phyloP scores from a whole-genome alignment of 2,329 filamentous ascomycete genomes.

The Aspergillus uvarum region DNA sequence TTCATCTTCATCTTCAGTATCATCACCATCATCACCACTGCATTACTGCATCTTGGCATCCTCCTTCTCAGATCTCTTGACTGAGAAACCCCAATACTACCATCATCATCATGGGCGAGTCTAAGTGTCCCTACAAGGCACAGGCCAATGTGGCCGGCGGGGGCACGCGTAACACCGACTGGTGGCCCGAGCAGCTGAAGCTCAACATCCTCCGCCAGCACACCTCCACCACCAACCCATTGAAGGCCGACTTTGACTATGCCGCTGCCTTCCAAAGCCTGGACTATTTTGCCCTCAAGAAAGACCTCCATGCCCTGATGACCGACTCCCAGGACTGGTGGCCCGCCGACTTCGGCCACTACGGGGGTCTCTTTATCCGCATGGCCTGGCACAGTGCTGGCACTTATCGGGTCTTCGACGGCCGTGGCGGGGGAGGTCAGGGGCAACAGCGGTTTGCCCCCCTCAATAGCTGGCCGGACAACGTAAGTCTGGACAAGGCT shows the following conservation, averaged over 20 bases:
- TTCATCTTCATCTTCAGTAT: no score
- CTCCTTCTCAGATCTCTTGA: no score
- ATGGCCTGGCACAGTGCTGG: conserved; percentile 81
- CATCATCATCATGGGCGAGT: not conserved
- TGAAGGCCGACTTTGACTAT: conserved; percentile 69
- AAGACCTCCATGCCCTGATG: conserved; percentile 69
- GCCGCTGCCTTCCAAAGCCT: conserved; percentile 69
- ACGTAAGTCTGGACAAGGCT: conserved; percentile 75
- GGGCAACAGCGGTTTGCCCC: conserved; percentile 79
- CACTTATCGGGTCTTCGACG: conserved; percentile 73
- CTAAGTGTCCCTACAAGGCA: conserved; percentile 4
- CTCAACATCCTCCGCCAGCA: conserved; percentile 74
- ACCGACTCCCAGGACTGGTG: conserved; percentile 79
- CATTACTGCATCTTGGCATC: no score
- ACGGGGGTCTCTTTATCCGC: conserved; percentile 75
- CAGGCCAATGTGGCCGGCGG: conserved; percentile 51
- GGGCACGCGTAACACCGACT: conserved; percentile 68
- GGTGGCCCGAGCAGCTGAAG: conserved; percentile 70
- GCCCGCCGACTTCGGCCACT: conserved; percentile 80
- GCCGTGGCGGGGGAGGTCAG: conserved; percentile 70
- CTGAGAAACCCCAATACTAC: no score
- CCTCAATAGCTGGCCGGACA: conserved; percentile 80
- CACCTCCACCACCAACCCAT: conserved; percentile 61
- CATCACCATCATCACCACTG: no score
- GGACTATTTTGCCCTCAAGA: conserved; percentile 70